phyloP scores from a whole-genome alignment of 345 rosid species.

The Populus simonii region DNA sequence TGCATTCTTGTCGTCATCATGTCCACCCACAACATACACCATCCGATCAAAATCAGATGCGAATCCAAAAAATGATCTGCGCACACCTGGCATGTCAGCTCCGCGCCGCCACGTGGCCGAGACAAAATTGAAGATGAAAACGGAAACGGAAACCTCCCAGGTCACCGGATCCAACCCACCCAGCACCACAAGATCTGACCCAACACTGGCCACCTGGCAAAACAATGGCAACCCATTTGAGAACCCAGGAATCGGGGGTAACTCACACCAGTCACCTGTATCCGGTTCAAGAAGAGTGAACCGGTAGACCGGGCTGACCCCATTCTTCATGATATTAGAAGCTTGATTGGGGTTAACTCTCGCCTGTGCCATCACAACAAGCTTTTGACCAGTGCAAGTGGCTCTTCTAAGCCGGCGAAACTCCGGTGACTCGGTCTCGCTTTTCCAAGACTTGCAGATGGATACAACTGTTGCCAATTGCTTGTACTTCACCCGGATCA shows the following conservation, averaged over 20 bases:
- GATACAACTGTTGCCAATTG: slow-evolving; percentile 42
- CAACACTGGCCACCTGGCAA: slow-evolving; percentile 51
- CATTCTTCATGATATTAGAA: slow-evolving; percentile 24
- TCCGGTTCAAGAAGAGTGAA: slow-evolving; percentile 49
- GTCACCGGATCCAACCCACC: slow-evolving; percentile 76
- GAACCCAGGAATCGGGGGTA: slow-evolving; percentile 53
- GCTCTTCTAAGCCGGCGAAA: slow-evolving; percentile 40
- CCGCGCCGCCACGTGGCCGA: slow-evolving; percentile 64
- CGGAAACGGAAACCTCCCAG: slow-evolving; percentile 53
- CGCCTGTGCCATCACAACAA: slow-evolving; percentile 59
- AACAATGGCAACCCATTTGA: slow-evolving; percentile 57
- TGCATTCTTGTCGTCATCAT: slow-evolving; percentile 63
- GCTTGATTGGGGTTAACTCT: slow-evolving; percentile 25
- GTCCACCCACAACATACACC: slow-evolving; percentile 78
- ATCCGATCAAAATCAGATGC: slow-evolving; percentile 54
- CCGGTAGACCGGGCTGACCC: slow-evolving; percentile 31
- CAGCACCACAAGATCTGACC: slow-evolving; percentile 61
- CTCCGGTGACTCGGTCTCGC: slow-evolving; percentile 43
- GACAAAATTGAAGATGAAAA: slow-evolving; percentile 49
- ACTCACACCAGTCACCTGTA: slow-evolving; percentile 50
- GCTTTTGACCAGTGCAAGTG: slow-evolving; percentile 36
- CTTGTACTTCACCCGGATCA: slow-evolving; percentile 45
- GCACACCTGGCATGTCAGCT: slow-evolving; percentile 58
- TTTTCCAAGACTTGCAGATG: slow-evolving; percentile 57
- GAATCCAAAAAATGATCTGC: slow-evolving; percentile 61